These are phyloP conservation scores for Citrus sinensis DNA, from an alignment of 345 rosid genomes.

Conservation along the genomic window DNA sequence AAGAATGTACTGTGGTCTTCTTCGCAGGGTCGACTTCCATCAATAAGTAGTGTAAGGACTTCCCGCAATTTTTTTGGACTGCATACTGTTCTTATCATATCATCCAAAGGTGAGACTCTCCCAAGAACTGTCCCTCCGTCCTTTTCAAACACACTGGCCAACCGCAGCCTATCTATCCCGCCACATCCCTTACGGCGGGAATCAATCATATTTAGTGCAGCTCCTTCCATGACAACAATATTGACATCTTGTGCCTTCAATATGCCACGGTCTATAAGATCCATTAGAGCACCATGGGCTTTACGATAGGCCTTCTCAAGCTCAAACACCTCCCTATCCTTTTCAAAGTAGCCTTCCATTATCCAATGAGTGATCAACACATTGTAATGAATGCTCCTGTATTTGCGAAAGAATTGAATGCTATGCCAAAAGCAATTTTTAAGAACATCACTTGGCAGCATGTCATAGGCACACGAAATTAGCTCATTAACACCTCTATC, in stretches of 20 bases:
- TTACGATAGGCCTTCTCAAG: slow-evolving; percentile 37
- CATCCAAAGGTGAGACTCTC: slow-evolving; percentile 39
- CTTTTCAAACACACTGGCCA: slow-evolving; percentile 28
- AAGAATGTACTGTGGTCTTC: slow-evolving; percentile 25
- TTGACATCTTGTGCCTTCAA: slow-evolving; percentile 43
- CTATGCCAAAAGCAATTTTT: slow-evolving; percentile 52
- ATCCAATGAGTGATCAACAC: slow-evolving; percentile 60
- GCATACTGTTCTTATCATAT: slow-evolving; percentile 44
- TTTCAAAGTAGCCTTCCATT: slow-evolving; percentile 56
- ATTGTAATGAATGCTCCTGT: slow-evolving; percentile 40
- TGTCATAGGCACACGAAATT: slow-evolving; percentile 20
- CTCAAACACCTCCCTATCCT: background rate
- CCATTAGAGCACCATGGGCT: slow-evolving; percentile 45
- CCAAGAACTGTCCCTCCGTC: slow-evolving; percentile 27
- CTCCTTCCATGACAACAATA: slow-evolving; percentile 39
- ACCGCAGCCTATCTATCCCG: slow-evolving; percentile 25
- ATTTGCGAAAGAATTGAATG: slow-evolving; percentile 30
- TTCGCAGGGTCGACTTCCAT: slow-evolving; percentile 35
- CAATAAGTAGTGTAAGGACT: slow-evolving; percentile 35
- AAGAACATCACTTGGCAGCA: background rate
- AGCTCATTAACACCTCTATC: background rate
- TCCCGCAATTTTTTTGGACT: slow-evolving; percentile 12
- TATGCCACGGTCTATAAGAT: slow-evolving; percentile 41
- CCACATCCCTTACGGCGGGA: slow-evolving; percentile 22
- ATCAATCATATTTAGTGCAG: slow-evolving; percentile 27